A percentile compares a stretch with the other conserved stretches of the same genome.
These are phyloP conservation scores for Dictyostelium firmibasis DNA, from an alignment of 78 protist genomes.

Conservation along the genomic window DNA sequence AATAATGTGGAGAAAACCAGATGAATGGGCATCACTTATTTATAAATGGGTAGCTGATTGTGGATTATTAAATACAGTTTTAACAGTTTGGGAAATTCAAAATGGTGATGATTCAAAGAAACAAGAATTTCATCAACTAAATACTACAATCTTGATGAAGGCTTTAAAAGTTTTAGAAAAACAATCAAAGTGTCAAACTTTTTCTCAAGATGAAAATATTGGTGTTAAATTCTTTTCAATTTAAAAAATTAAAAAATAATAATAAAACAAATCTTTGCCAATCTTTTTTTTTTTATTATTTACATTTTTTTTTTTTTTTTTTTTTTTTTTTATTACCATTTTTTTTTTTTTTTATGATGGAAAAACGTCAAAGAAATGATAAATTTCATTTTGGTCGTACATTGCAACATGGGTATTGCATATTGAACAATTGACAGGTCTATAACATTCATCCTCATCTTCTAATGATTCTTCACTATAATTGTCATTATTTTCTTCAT, in stretches of 20 bases:
- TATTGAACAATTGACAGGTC: constrained; percentile 67
- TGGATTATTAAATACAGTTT: constrained; percentile 48
- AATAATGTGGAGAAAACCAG: constrained; percentile 83
- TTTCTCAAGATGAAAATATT: constrained; percentile 55
- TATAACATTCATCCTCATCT: constrained; percentile 10
- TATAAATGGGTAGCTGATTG: constrained; percentile 80
- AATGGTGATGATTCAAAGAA: constrained; percentile 74
- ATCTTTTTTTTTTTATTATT: background rate
- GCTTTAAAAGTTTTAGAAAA: constrained; percentile 69
- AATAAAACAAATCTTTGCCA: background rate
- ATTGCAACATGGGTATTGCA: constrained; percentile 81
- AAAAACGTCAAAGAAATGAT: constrained; percentile 86
- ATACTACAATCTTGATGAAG: constrained; percentile 66
- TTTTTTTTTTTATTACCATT: background rate
- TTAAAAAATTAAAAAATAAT: no score
- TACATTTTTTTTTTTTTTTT: background rate
- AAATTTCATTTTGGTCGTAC: constrained; percentile 80
- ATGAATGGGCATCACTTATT: constrained; percentile 75
- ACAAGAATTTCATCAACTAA: constrained; percentile 73
- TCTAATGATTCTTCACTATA: background rate
- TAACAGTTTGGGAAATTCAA: constrained; percentile 85
- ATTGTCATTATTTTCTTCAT: background rate
- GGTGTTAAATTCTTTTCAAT: constrained; percentile 85
- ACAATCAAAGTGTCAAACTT: constrained; percentile 73
- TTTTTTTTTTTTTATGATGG: constrained; percentile 51